Percentiles rank a stretch among this genome's conserved stretches.
Conservation (phyloP, 257 asterid species). For the Datura wrightii region DNA sequence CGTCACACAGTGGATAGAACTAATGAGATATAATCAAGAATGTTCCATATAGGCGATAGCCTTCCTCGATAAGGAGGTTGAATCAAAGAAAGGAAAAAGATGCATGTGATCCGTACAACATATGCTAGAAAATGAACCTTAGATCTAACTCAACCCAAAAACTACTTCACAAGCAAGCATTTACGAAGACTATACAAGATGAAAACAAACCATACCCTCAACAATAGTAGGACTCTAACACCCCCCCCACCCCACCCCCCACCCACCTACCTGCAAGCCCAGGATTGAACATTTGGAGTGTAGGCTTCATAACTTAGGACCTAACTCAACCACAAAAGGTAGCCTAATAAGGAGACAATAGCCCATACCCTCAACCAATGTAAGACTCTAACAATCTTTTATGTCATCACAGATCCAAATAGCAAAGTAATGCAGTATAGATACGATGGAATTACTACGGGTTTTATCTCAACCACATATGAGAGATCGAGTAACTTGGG, state of each 20-base stretch:
- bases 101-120: neutral
- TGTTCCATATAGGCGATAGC: neutral
- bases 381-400: neutral
- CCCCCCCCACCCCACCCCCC: neutral
- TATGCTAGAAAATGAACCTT: neutral
- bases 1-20: neutral
- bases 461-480: slow-evolving; percentile 4
- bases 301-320: neutral
- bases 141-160: slow-evolving; percentile 1
- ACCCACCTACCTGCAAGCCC: neutral
- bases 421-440: neutral
- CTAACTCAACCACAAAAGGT: neutral
- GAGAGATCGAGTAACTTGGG: slow-evolving; percentile 18
- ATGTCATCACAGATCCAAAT: neutral
- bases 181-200: neutral
- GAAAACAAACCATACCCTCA: neutral
- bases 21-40: neutral
- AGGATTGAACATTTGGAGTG: neutral
- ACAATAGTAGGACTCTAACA: neutral
- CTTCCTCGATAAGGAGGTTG: neutral
- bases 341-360: neutral
- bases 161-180: neutral
- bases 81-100: neutral
- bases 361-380: neutral
- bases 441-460: neutral